Evolutionary conservation across 1,284 basidiomycete species (phyloP).

Genomic region (Microbotryum violaceum): DNA sequence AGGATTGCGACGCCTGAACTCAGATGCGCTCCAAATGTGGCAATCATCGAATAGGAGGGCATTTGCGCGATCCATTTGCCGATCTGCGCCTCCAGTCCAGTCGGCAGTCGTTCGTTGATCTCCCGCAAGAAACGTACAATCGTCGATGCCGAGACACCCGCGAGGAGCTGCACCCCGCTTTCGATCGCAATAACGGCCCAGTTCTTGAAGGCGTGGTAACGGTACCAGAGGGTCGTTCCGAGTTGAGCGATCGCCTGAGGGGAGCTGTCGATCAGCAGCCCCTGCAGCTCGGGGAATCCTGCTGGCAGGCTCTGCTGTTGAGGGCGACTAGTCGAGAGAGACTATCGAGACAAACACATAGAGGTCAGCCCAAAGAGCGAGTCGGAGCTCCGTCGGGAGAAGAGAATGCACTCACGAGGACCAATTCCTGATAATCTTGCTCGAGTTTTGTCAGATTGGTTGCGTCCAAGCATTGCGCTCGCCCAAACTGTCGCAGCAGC

Average conservation of each 20-base stretch:
- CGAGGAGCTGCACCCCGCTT: conserved; percentile 49
- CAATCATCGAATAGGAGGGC: neutral
- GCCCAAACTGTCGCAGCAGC: conserved; percentile 6
- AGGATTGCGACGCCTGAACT: neutral
- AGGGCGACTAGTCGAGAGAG: neutral
- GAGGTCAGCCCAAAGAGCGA: neutral
- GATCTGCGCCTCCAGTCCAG: conserved; percentile 8
- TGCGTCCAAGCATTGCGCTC: conserved; percentile 4
- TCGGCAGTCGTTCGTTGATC: conserved; percentile 14
- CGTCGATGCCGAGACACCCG: neutral
- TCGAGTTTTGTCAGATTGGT: neutral
- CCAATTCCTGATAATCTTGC: conserved; percentile 5
- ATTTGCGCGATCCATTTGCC: conserved; percentile 10
- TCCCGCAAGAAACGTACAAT: conserved; percentile 4
- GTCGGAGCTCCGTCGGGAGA: neutral
- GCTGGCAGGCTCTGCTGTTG: conserved; percentile 6
- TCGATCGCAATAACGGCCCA: conserved; percentile 76
- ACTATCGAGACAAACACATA: neutral
- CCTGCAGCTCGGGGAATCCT: conserved; percentile 19
- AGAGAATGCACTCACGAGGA: neutral
- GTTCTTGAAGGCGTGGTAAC: conserved; percentile 58
- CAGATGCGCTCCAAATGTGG: conserved; percentile 6
- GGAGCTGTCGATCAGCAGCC: conserved; percentile 18
- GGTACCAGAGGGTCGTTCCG: conserved; percentile 56
- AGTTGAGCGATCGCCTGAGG: conserved; percentile 22